phyloP scores from a whole-genome alignment of 768 basidiomycete species.

The Rubroboletus pulcherrimus region DNA sequence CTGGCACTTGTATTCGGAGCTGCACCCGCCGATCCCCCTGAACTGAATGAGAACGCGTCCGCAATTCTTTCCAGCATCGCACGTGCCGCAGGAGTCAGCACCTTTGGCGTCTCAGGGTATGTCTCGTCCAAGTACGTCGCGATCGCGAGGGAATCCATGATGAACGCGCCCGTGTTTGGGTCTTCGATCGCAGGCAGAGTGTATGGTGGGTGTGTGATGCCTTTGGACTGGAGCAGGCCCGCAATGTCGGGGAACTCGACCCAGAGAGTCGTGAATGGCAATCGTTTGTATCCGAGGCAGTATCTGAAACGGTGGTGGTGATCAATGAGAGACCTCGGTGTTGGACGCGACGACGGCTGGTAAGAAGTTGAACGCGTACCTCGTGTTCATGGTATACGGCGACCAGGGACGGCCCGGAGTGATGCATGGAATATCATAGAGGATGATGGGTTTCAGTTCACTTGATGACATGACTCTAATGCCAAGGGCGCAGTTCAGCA shows the following conservation, averaged over 20 bases:
- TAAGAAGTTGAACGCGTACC: background rate
- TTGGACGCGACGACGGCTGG: background rate
- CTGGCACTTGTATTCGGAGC: background rate
- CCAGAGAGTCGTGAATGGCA: constrained; percentile 16
- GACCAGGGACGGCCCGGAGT: constrained; percentile 33
- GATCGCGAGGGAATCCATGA: constrained; percentile 45
- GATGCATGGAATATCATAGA: constrained; percentile 36
- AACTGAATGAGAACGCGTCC: constrained; percentile 9
- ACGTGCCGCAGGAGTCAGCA: constrained; percentile 34
- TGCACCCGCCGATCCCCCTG: background rate
- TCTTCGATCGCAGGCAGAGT: constrained; percentile 52
- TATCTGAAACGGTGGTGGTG: constrained; percentile 3
- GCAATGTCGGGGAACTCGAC: constrained; percentile 44
- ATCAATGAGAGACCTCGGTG: background rate
- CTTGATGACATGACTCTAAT: constrained; percentile 4
- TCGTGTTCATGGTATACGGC: constrained; percentile 24
- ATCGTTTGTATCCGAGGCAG: constrained; percentile 12
- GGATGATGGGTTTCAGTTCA: constrained; percentile 23
- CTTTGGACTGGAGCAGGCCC: constrained; percentile 23
- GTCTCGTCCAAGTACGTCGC: constrained; percentile 48
- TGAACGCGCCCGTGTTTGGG: constrained; percentile 33
- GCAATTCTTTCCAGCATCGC: constrained; percentile 34
- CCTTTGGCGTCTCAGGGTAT: constrained; percentile 41
- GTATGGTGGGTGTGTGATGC: constrained; percentile 28
- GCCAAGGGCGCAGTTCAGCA: too few relatives aligned